A percentile compares a stretch with the other conserved stretches of the same genome.
phyloP scores from a whole-genome alignment of 257 asterid species.

The Anisodus tanguticus region DNA sequence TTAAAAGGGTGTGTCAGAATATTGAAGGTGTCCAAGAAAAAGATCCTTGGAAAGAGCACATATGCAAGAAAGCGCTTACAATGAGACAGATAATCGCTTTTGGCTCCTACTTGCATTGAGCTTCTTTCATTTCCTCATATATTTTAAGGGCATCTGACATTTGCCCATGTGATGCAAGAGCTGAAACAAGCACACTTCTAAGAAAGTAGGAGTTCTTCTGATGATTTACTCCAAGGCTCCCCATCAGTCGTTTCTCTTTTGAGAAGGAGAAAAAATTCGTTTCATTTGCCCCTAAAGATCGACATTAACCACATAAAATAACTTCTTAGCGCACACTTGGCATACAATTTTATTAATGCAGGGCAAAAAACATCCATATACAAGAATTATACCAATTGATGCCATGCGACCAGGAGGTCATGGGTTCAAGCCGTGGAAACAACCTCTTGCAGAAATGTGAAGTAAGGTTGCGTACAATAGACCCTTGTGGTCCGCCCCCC shows the following conservation, averaged over 20 bases:
- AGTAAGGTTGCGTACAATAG: too few species aligned
- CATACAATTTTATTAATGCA: slow-evolving; percentile 1
- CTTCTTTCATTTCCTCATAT: slow-evolving; percentile 67
- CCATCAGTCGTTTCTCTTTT: neutral
- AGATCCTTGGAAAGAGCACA: neutral
- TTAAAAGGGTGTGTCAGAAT: slow-evolving; percentile 19
- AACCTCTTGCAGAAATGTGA: too few species aligned
- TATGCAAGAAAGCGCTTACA: slow-evolving; percentile 51
- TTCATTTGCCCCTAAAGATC: neutral
- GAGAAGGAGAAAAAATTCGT: neutral
- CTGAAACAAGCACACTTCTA: slow-evolving; percentile 73
- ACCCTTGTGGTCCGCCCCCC: too few species aligned
- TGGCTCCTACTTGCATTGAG: slow-evolving; percentile 58
- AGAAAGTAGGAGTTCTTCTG: too few species aligned
- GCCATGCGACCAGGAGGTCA: too few species aligned
- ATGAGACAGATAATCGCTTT: slow-evolving; percentile 66
- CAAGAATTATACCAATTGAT: neutral
- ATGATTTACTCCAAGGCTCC: too few species aligned
- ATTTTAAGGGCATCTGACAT: slow-evolving; percentile 68
- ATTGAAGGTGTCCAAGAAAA: slow-evolving; percentile 19
- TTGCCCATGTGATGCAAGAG: slow-evolving; percentile 87
- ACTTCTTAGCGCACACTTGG: neutral
- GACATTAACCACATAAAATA: neutral
- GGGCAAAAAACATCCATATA: neutral
- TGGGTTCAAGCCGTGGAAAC: too few species aligned